Evolutionary conservation across 2,329 filamentous ascomycete genomes (phyloP).

Genomic region (Aspergillus glaucus): DNA sequence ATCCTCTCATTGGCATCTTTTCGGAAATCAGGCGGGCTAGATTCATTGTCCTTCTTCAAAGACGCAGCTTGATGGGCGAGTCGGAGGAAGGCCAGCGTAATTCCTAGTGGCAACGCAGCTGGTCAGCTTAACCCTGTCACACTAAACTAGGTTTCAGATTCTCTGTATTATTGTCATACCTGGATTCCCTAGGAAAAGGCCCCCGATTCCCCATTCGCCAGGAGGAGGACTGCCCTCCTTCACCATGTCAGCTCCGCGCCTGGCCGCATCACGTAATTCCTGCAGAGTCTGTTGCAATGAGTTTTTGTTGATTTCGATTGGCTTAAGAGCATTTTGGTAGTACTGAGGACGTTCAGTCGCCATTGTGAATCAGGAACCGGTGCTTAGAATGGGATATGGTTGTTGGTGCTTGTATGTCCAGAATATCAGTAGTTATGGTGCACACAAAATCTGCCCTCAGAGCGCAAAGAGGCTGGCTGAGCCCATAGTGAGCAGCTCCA

Average conservation of each 20-base stretch:
- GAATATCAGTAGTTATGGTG: not conserved
- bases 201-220: conserved; percentile 18
- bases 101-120: conserved; percentile 15
- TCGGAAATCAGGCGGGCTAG: conserved; percentile 16
- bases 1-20: conserved; percentile 24
- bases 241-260: conserved; percentile 21
- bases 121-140: not conserved
- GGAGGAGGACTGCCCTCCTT: conserved; percentile 16
- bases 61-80: conserved; percentile 28
- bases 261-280: conserved; percentile 25
- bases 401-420: not conserved
- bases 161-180: conserved; percentile 16
- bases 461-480: not conserved
- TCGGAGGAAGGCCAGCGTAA: conserved; percentile 33
- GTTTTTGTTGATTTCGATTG: conserved; percentile 11
- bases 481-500: not conserved
- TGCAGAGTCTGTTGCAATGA: conserved; percentile 15
- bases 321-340: conserved; percentile 21
- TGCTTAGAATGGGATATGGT: not conserved
- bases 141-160: not conserved
- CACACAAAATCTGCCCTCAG: not conserved
- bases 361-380: not conserved
- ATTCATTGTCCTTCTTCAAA: conserved; percentile 9
- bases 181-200: conserved; percentile 26
- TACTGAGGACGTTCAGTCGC: conserved; percentile 14